These are phyloP conservation scores for Globisporangium parvum DNA, from an alignment of 352 stramenopile species.

Conservation along the genomic window DNA sequence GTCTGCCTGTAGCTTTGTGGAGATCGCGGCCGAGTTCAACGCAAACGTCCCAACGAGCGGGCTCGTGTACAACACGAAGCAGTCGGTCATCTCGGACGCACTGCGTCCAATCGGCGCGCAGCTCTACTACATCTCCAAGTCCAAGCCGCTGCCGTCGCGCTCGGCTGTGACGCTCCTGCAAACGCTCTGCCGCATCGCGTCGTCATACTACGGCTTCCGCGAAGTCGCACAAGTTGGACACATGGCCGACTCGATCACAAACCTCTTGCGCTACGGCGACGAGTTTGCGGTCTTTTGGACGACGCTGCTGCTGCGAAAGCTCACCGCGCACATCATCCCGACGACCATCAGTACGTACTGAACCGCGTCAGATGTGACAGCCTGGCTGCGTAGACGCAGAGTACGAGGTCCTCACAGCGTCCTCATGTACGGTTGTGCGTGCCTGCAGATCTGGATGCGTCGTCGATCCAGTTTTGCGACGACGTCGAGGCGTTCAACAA, in stretches of 20 bases:
- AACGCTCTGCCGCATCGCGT: slow-evolving; percentile 79
- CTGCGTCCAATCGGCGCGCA: slow-evolving; percentile 77
- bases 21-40: slow-evolving; percentile 87
- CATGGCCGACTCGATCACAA: slow-evolving; percentile 73
- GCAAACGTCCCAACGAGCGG: slow-evolving; percentile 84
- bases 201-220: slow-evolving; percentile 82
- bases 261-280: slow-evolving; percentile 70
- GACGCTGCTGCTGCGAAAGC: slow-evolving; percentile 53
- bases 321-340: slow-evolving; percentile 45
- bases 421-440: slow-evolving; percentile 8
- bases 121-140: slow-evolving; percentile 70
- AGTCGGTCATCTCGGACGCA: slow-evolving; percentile 65
- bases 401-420: neutral
- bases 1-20: slow-evolving; percentile 43
- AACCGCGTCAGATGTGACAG: neutral
- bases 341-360: slow-evolving; percentile 37
- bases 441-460: slow-evolving; percentile 31
- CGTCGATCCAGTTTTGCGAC: slow-evolving; percentile 55
- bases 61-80: slow-evolving; percentile 81
- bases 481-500: slow-evolving; percentile 76
- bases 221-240: slow-evolving; percentile 73
- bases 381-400: neutral
- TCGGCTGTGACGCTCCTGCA: slow-evolving; percentile 75
- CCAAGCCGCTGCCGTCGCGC: slow-evolving; percentile 51
- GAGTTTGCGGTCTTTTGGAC: slow-evolving; percentile 88